Evolutionary conservation across 164 flowering plant genomes (phyloP).

Genomic region (Liquidambar formosana): DNA sequence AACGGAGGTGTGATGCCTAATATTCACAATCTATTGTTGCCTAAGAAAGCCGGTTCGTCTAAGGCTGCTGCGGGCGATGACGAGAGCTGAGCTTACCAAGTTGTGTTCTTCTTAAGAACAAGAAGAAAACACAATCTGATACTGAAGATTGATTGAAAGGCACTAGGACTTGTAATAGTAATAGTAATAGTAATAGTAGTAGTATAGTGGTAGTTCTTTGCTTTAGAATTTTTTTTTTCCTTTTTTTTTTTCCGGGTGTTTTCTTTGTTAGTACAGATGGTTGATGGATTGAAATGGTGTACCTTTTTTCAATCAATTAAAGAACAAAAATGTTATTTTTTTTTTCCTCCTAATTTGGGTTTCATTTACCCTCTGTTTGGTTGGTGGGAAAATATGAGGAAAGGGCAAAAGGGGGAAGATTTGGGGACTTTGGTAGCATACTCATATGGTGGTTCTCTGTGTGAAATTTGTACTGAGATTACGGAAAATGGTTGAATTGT

Average conservation of each 20-base stretch:
- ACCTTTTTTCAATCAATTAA: not conserved
- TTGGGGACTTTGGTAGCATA: not conserved
- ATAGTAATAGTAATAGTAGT: not conserved
- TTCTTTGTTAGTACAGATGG: not conserved
- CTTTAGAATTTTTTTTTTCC: not conserved
- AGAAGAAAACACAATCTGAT: not conserved
- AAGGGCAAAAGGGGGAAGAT: not conserved
- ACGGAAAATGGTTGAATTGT: too few relatives aligned
- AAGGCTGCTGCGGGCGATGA: slow-evolving; percentile 25
- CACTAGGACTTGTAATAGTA: too few relatives aligned
- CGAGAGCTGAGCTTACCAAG: slow-evolving; percentile 3
- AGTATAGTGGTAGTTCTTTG: not conserved
- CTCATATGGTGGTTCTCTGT: too few relatives aligned
- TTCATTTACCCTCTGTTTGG: not conserved
- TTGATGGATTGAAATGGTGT: not conserved
- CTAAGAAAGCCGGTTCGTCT: slow-evolving; percentile 35
- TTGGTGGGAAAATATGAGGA: not conserved
- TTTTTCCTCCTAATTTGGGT: not conserved
- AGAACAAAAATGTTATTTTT: not conserved
- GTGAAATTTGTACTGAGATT: too few relatives aligned
- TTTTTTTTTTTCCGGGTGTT: not conserved
- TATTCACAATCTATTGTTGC: slow-evolving; percentile 31
- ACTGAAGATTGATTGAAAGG: too few relatives aligned
- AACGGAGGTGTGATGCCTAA: slow-evolving; percentile 31
- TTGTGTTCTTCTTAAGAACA: not conserved